Conservation (phyloP, 2,329 filamentous ascomycete species). For the Aspergillus intermedius region DNA sequence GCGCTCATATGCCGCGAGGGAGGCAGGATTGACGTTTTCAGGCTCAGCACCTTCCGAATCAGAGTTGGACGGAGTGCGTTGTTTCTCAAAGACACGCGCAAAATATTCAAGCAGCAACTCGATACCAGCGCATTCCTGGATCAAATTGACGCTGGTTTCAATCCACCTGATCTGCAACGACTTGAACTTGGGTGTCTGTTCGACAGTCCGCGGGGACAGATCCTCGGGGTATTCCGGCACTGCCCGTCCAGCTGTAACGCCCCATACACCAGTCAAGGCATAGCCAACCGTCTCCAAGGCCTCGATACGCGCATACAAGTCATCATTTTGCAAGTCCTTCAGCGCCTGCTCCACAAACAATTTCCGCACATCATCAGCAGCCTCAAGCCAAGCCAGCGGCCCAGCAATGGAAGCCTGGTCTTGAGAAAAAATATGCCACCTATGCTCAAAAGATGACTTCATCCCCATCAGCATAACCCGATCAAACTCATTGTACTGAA, state of each 20-base stretch:
- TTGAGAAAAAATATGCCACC: conserved; percentile 57
- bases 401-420: conserved; percentile 20
- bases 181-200: conserved; percentile 42
- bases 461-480: conserved; percentile 70
- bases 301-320: conserved; percentile 38
- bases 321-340: conserved; percentile 30
- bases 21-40: conserved; percentile 27
- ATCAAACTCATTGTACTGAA: conserved; percentile 83
- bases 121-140: conserved; percentile 32
- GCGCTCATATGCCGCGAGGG: conserved; percentile 31
- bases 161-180: conserved; percentile 44
- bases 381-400: conserved; percentile 60
- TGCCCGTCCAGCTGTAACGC: conserved; percentile 53
- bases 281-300: conserved; percentile 44
- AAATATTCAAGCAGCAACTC: conserved; percentile 32
- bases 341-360: conserved; percentile 36
- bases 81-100: conserved; percentile 33
- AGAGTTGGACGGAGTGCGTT: conserved; percentile 17
- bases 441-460: conserved; percentile 68
- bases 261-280: conserved; percentile 64
- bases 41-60: conserved; percentile 22
- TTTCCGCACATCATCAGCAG: conserved; percentile 46
- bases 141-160: conserved; percentile 33
- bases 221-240: conserved; percentile 25
- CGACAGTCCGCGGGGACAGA: conserved; percentile 29